Percentiles rank a stretch among this genome's conserved stretches.
These are phyloP conservation scores for Aspergillus ibericus DNA, from an alignment of 2,329 filamentous ascomycete species.

Conservation along the genomic window DNA sequence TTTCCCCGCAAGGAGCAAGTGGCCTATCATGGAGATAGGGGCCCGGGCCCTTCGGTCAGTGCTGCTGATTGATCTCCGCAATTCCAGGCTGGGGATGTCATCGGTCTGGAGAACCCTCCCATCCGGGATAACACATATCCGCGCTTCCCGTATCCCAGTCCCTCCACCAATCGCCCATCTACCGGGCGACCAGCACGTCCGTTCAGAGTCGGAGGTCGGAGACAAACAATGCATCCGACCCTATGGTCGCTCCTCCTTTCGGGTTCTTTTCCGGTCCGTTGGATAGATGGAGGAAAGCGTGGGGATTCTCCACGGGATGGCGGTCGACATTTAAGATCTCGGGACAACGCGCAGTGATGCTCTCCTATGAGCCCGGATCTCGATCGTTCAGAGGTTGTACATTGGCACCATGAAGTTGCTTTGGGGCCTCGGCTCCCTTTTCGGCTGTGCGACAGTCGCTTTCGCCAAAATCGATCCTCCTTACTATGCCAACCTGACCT, in stretches of 20 bases:
- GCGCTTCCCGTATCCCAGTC: not conserved
- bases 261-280: not conserved
- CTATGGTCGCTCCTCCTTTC: not conserved
- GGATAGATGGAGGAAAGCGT: not conserved
- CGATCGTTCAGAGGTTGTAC: not conserved
- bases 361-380: not conserved
- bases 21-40: not conserved
- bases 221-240: not conserved
- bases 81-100: not conserved
- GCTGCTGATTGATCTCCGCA: not conserved
- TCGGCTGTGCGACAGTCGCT: not conserved
- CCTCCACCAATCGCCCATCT: not conserved
- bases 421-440: not conserved
- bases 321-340: not conserved
- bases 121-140: not conserved
- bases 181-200: no score
- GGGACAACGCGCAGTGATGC: not conserved
- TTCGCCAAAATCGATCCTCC: slow-evolving; percentile 3
- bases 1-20: not conserved
- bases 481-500: slow-evolving; percentile 20
- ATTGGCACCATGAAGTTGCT: not conserved
- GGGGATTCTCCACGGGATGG: not conserved
- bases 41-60: not conserved
- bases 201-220: not conserved
- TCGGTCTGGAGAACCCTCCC: not conserved